Percentiles rank a stretch among this genome's conserved stretches.
phyloP scores from a whole-genome alignment of 176 grass and related monocot genomes.

The Cymbopogon citratus region DNA sequence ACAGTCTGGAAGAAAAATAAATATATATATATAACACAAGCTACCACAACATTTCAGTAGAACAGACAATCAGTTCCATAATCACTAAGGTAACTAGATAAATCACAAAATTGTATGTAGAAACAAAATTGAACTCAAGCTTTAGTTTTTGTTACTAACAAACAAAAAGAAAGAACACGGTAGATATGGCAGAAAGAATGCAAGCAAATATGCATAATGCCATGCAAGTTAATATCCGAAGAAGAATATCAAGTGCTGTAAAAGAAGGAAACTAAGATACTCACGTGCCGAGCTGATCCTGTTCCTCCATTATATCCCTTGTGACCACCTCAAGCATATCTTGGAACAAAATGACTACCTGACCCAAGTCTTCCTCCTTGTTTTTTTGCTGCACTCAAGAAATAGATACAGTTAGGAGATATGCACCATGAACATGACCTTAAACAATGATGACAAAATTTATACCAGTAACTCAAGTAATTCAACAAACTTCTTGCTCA shows the following conservation, averaged over 20 bases:
- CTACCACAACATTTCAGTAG: neutral
- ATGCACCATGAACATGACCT: neutral
- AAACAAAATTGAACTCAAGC: neutral
- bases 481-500: constrained; percentile 78
- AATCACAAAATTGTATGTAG: neutral
- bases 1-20: constrained; percentile 39
- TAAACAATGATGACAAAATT: constrained; percentile 19
- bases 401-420: constrained; percentile 20
- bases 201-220: neutral
- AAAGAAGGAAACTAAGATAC: constrained; percentile 24
- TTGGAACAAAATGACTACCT: constrained; percentile 93
- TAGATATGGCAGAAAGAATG: neutral
- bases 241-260: neutral
- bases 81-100: neutral
- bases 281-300: constrained; percentile 58
- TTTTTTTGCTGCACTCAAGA: constrained; percentile 66
- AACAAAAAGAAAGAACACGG: neutral
- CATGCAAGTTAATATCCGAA: neutral
- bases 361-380: constrained; percentile 61
- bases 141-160: neutral
- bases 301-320: constrained; percentile 89
- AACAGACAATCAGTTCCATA: neutral
- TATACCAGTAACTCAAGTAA: constrained; percentile 83
- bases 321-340: constrained; percentile 99
- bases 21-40: neutral